Conservation (phyloP, 257 asterid species). For the Leonotis leonurus region DNA sequence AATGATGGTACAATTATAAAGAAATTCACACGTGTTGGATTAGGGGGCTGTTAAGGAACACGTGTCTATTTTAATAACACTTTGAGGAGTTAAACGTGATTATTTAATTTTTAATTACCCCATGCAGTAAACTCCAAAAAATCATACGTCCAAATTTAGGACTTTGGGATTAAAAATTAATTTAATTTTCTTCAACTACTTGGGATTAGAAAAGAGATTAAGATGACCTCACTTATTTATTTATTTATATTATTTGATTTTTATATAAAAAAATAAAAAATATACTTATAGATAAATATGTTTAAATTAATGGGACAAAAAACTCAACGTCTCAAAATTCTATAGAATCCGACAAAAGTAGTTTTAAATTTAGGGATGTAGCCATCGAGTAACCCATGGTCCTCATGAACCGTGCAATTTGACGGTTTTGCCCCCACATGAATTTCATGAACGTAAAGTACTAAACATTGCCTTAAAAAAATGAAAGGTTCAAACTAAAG, state of each 20-base stretch:
- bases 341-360: constrained; percentile 43
- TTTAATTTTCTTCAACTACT: no score
- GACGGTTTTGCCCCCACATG: constrained; percentile 22
- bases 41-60: constrained; percentile 11
- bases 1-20: neutral
- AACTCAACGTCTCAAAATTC: no score
- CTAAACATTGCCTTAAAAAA: no score
- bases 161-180: constrained; percentile 3
- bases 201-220: constrained; percentile 18
- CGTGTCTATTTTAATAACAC: constrained; percentile 30
- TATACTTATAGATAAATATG: constrained; percentile 6
- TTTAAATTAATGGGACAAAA: constrained; percentile 21
- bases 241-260: neutral
- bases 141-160: constrained; percentile 21
- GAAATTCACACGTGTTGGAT: constrained; percentile 32
- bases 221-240: neutral
- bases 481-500: no score
- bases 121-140: constrained; percentile 44
- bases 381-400: no score
- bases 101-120: constrained; percentile 23
- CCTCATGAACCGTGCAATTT: neutral
- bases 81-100: constrained; percentile 15
- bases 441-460: no score
- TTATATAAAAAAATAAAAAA: no score
- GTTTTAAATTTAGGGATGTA: constrained; percentile 24